Evolutionary conservation across 208 protist species (phyloP), one percentile per base, ranked within the genome.

Genomic region (Kentomonas sorsogonicus): DNA sequence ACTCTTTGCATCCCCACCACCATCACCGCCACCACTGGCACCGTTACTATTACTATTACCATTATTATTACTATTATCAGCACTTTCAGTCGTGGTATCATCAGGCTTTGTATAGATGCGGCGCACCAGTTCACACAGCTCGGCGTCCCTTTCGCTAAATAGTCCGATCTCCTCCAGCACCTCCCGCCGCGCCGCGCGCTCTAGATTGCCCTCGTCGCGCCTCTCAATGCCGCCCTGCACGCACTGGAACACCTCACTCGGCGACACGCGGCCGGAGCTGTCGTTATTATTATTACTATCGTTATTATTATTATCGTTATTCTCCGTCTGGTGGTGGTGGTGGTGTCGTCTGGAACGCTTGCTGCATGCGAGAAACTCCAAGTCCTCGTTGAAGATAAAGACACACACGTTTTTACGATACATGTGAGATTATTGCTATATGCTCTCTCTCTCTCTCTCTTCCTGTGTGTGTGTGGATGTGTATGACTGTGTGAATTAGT

Each of bases 211-310:
- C 1, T 16, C 25, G 45, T 93, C 86, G 4, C 33, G 5, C 33
- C 71, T 30, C 63, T 93, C 86, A 33, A 93, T 72, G 31, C 86
- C 86, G 3, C 86, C 86, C 59, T 93, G 82, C 15, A 93, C 82
- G 53, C 74, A 89, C 51, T 90, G 79, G 58, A 65, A 85, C 43
- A 67, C 26, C 2, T 70, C 52, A 9, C 60, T 53, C 23, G 44
- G 30, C n/a, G 81, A 72, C n/a, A 81, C 73, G 39, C 69, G 54
- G 53, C 86, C 16, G 16, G 38, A 41, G 38, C 11, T 11, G 38
- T 18, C 13, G 38, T 41, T 41, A 41, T 16, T 41, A 41, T 41
- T 18, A 41, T 18, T 18, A 41, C 11, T 41, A 41, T 41, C 16
- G 16, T 18, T 41, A 41, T 41, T 41, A 41, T 41, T 41, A 41